Evolutionary conservation across 106 monocot species (phyloP), one percentile per base, ranked within the genome.

Genomic region (Xerophyta viscosa): DNA sequence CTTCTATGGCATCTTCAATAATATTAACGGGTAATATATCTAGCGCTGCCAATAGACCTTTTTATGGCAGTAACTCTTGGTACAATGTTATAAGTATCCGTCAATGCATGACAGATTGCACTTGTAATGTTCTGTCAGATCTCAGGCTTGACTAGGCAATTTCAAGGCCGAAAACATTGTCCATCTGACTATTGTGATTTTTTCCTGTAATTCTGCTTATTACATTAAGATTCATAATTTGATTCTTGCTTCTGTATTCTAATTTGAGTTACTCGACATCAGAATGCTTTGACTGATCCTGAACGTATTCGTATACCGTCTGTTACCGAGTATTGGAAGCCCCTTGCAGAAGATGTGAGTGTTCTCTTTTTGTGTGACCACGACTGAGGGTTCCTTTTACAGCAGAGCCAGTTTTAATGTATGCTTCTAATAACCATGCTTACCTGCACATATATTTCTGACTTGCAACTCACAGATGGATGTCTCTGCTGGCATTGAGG

Each of bases 311-410:
- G 74, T 22, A 86, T 77, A 36, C 98, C 98, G 54, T 83, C 86
- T 28, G 74, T 90, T 24, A 60, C 47, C 1, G 86, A 98, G 43
- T 90, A 98, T 60, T 98, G 98, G 98, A 98, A 98, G 60, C 90
- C 98, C 12, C 90, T 98, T 58, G 98, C 82, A 13, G 90, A 86
- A 54, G 98, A 98, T 80, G 88, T 94, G 56, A 78, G 88, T 30
- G 37, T 22, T 51, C 68, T 17, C 6, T 44, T 44, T 14, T 14
- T 44, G n/a, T 44, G 43, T 14, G 6, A 6, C 15, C 15, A 17
- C 15, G 3, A 44, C 3, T 44, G 17, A 44, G 33, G 10, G 10
- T 44, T 44, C 4, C 14, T 44, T 44, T 4, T 14, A 44, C 4
- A 17, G 4, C 17, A 44, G 7, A 3, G 8, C 17, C 43, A 44